Evolutionary conservation across 83 land plant species (phyloP).

Genomic region (Larix sibirica): DNA sequence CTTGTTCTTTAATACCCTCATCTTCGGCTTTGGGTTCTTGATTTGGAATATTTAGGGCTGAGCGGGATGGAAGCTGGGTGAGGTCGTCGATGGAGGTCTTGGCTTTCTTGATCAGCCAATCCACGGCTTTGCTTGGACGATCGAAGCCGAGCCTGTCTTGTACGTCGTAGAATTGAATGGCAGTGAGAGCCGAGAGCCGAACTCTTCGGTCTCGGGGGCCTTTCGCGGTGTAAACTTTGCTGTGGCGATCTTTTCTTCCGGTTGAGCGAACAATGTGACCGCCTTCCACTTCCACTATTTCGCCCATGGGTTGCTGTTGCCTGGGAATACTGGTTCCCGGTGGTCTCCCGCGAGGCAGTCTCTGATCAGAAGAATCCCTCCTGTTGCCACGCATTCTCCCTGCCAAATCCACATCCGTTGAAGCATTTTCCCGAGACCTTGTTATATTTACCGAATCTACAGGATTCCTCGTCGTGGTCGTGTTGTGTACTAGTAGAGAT

Average conservation of each 20-base stretch:
- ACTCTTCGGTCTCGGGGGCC: constrained; percentile 77
- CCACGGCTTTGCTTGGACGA: constrained; percentile 83
- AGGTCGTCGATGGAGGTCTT: constrained; percentile 72
- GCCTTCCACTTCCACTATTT: constrained; percentile 65
- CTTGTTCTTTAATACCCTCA: background rate
- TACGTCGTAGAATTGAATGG: constrained; percentile 79
- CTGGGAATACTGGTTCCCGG: constrained; percentile 12
- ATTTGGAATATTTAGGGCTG: background rate
- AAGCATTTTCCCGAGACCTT: constrained; percentile 1
- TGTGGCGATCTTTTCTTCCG: constrained; percentile 75
- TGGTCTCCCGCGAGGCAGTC: constrained; percentile 25
- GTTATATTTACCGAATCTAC: background rate
- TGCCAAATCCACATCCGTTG: constrained; percentile 15
- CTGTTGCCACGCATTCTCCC: background rate
- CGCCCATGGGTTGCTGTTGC: constrained; percentile 18
- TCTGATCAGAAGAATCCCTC: constrained; percentile 6
- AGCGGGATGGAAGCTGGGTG: constrained; percentile 41
- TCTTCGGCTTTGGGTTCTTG: background rate
- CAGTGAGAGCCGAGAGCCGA: constrained; percentile 68
- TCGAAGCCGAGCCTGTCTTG: constrained; percentile 80
- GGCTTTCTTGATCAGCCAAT: constrained; percentile 75
- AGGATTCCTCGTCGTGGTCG: background rate
- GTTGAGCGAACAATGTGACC: constrained; percentile 71
- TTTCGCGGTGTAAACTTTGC: constrained; percentile 74
- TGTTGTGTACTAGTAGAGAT: background rate